Evolutionary conservation across 495 filamentous ascomycete genomes (phyloP), one percentile per base, ranked within the genome.

Genomic region (Trichocladium antarcticum): DNA sequence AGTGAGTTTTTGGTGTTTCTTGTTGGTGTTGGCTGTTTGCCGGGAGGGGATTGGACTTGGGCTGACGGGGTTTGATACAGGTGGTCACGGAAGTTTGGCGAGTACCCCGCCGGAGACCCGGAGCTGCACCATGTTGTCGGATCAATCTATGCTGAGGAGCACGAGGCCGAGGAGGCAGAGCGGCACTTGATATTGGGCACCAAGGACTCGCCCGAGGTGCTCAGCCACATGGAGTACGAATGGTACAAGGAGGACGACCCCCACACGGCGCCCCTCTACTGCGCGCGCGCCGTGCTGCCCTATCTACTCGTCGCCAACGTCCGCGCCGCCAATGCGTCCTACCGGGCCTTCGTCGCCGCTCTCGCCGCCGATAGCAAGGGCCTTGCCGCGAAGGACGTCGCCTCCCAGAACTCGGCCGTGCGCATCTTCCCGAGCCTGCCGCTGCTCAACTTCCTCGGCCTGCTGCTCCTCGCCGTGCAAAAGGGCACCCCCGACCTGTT

Each of bases 91-190:
- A 85, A 82, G 57, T 81, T 77, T 58, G 89, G 89, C 50, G 85
- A 90, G 35, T 83, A 87, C 60, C 92, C 93, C 37, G 82, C 87
- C 52, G 92, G 92, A 38, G 92, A 99, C 57, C 87, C 93, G 5
- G 93, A 97, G 51, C 71, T 99, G 49, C 92, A 99, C 62, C 89
- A 97, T 68, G 89, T 93, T 42, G 83, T 83, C 17, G 92, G 92
- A 36, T 82, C 80, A 8, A 71, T 97, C 22, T 94, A 85, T 61
- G 89, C 88, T 10, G 85, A 93, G 66, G 89, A 95, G 59, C 80
- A 85, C 62, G 85, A 94, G 41, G 78, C 82, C 10, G 94, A 95
- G 68, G 89, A 93, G 29, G 90, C 93, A 12, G 92, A 99, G 64
- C 78, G 79, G 56, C 92, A 99, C 68, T 74, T 99, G 37, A 63